Evolutionary conservation across 1,139 yeast species (phyloP).

Genomic region (Pneumocystis jirovecii): DNA sequence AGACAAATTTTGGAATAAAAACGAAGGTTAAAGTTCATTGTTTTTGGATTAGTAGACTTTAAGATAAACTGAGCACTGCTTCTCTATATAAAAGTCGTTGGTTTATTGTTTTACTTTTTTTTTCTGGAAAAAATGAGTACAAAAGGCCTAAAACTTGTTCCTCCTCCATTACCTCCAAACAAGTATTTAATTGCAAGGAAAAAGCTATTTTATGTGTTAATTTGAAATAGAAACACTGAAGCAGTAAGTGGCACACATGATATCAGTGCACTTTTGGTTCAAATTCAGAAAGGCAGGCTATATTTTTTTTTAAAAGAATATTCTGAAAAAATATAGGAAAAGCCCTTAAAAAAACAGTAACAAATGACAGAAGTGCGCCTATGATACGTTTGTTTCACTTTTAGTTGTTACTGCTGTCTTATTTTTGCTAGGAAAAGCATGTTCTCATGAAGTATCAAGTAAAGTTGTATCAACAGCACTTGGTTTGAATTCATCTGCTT

Average conservation of each 20-base stretch:
- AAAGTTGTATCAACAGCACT: not conserved
- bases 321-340: not conserved
- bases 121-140: not conserved
- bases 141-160: not conserved
- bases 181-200: not conserved
- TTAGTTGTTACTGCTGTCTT: not conserved
- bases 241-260: not conserved
- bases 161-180: not conserved
- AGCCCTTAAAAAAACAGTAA: not conserved
- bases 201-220: not conserved
- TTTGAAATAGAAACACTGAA: not conserved
- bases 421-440: not conserved
- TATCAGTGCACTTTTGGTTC: not conserved
- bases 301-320: not conserved
- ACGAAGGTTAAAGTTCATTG: not conserved
- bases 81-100: no score
- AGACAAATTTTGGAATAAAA: not conserved
- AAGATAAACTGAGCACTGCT: not conserved
- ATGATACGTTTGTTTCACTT: not conserved
- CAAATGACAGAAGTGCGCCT: constrained; percentile 1
- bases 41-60: not conserved
- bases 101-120: not conserved
- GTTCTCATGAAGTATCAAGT: not conserved
- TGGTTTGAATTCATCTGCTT: not conserved
- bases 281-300: not conserved